Evolutionary conservation across 176 grass and related monocot genomes (phyloP), one percentile per base, ranked within the genome.

Genomic region (Chrysopogon serrulatus): DNA sequence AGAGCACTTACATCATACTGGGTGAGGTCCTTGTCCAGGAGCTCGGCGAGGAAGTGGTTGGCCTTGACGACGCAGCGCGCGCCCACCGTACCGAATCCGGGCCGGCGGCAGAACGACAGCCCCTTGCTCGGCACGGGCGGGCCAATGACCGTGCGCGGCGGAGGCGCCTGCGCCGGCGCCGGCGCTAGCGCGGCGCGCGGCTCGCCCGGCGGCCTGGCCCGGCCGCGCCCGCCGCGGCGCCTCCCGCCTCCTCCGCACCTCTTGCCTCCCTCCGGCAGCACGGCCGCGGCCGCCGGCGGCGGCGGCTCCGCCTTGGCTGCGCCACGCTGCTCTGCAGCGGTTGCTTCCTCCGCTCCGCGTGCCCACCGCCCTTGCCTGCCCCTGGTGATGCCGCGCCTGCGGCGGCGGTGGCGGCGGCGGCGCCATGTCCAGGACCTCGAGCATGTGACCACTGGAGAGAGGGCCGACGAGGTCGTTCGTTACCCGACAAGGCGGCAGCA

Each of bases 31-130:
- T 94, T 97, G 82, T 97, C 91, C 23, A 89, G 91, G 70, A 94
- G 74, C 67, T 92, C 82, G 40, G 91, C 94, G 82, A 97, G 92
- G 94, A 97, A 97, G 90, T 97, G 94, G 73, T 97, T 97, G 35
- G 94, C 91, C 91, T 97, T 97, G 34, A 97, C 89, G 45, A 97
- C 86, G 87, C 94, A 97, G 59, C 87, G 88, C 27, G 88, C 53
- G 67, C 94, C 94, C 30, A 94, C 81, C 27, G 90, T 91, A 42
- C 97, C 93, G 71, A 99, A 99, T 68, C 97, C 97, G 4, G 97
- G 97, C 26, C 97, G 90, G 2, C 86, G 88, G 78, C 88, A 90
- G 79, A 99, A 99, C 5, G 64, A 64, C 23, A 99, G 43, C 8
- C 91, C 93, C 75, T 94, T 99, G 80, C 88, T 90, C 2, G 90